Conservation (phyloP, 352 stramenopile genomes). For the Aphanomyces invadans region DNA sequence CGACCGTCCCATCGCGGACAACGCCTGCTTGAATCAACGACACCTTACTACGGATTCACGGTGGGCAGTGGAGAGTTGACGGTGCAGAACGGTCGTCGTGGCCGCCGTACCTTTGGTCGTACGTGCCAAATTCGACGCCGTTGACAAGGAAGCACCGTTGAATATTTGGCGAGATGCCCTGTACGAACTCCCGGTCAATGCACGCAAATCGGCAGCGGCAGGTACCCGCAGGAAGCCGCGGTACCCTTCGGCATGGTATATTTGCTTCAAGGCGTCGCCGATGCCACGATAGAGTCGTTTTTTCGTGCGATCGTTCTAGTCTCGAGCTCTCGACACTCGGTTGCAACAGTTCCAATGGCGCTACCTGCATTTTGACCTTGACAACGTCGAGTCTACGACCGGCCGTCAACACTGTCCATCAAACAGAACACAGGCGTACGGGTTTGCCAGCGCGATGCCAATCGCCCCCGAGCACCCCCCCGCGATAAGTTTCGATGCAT, state of each 20-base stretch:
- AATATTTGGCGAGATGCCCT: conserved; percentile 80
- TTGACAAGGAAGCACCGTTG: conserved; percentile 83
- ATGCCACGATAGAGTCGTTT: conserved; percentile 40
- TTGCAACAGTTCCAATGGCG: too few species aligned
- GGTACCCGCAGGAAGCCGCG: conserved; percentile 54
- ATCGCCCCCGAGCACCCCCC: conserved; percentile 71
- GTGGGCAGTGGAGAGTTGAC: not conserved
- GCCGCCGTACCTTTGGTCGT: conserved; percentile 60
- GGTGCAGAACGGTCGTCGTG: too few species aligned
- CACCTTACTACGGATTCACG: conserved; percentile 46
- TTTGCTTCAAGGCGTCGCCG: conserved; percentile 53
- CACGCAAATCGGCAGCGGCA: not conserved
- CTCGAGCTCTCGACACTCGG: too few species aligned
- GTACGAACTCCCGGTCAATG: too few species aligned
- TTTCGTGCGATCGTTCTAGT: not conserved
- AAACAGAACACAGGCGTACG: conserved; percentile 36
- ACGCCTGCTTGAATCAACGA: conserved; percentile 56
- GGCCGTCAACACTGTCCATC: not conserved
- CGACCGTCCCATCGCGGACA: conserved; percentile 42
- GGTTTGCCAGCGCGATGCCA: conserved; percentile 74
- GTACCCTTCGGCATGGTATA: conserved; percentile 65
- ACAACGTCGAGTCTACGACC: conserved; percentile 79
- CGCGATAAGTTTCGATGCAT: conserved; percentile 72
- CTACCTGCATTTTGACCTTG: conserved; percentile 83
- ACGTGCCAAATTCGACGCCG: conserved; percentile 74